phyloP scores from a whole-genome alignment of 2,329 filamentous ascomycete genomes.

The Colletotrichum graminicola region DNA sequence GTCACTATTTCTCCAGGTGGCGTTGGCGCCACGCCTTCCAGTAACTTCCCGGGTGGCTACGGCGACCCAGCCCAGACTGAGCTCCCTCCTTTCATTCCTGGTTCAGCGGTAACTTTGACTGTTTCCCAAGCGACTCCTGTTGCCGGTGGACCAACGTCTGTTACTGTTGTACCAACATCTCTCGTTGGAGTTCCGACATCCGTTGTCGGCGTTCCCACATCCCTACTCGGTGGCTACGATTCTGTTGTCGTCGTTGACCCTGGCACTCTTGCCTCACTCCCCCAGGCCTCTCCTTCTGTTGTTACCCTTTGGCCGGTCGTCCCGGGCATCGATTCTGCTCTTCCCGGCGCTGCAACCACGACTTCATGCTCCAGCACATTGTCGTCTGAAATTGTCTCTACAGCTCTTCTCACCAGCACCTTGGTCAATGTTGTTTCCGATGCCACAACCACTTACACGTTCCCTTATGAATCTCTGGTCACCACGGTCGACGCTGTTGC shows the following conservation, averaged over 20 bases:
- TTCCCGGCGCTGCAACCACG: slow-evolving; percentile 6
- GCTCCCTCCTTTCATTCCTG: slow-evolving; percentile 10
- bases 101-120: background rate
- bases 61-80: slow-evolving; percentile 13
- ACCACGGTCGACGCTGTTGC: slow-evolving; percentile 45
- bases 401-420: slow-evolving; percentile 51
- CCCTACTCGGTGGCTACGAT: background rate
- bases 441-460: slow-evolving; percentile 55
- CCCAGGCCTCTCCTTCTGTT: slow-evolving; percentile 7
- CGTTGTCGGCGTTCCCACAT: background rate
- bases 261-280: background rate
- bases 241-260: slow-evolving; percentile 5
- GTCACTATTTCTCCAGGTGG: slow-evolving; percentile 2
- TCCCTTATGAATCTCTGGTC: slow-evolving; percentile 41
- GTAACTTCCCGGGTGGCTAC: slow-evolving; percentile 28
- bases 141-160: background rate
- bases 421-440: slow-evolving; percentile 56
- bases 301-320: slow-evolving; percentile 28
- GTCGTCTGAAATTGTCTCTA: background rate
- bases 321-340: slow-evolving; percentile 3
- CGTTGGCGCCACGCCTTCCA: background rate
- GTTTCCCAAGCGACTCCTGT: background rate
- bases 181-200: background rate
- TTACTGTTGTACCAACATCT: background rate
- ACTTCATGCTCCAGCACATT: slow-evolving; percentile 26